Evolutionary conservation across 352 stramenopile species (phyloP), one percentile per base, ranked within the genome.

Genomic region (Phytophthora agathidicida): DNA sequence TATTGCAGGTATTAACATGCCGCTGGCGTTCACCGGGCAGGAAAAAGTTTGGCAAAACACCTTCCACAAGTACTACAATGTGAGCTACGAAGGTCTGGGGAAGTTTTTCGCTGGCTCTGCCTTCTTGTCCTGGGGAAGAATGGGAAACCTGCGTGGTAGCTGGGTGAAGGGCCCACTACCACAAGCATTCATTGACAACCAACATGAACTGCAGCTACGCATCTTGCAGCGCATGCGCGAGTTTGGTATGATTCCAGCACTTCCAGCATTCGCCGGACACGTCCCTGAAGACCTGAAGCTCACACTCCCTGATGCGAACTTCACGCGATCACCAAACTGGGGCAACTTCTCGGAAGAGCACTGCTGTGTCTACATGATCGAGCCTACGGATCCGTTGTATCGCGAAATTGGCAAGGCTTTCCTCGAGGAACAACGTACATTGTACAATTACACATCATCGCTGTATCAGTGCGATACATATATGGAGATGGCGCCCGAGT

Each of bases 81-180:
- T 96, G 26, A 84, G 71, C 10, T 77, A 93, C 37, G 65, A 67
- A 1, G 90, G 91, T 1, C 71, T 97, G 41, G 49, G 83, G 30
- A 93, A 91, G 45, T 97, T 96, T 60, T 98, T 97, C 47, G 88
- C 91, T 17, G 89, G 90, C 0, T 73, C 87, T 0, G 89, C 88
- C 0, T 97, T 96, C 53, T 68, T 97, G 14, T 84, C 89, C 1
- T 97, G 89, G 89, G 77, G 85, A 7, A 57, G 92, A 43, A 96
- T 96, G 78, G 84, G 94, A 32, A 95, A 97, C 38, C 39, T 97
- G 13, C 89, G 93, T 41, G 85, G 86, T 7, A 94, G 77, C 47
- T 91, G 84, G 75, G 86, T 93, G 48, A 88, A 89, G 26, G 88
- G 88, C 0, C 88, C 88, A 19, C 60, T 96, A 13, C 88, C 88